Evolutionary conservation across 2,329 filamentous ascomycete genomes (phyloP), one percentile per base, ranked within the genome.

Genomic region (Verticillium nonalfalfae): DNA sequence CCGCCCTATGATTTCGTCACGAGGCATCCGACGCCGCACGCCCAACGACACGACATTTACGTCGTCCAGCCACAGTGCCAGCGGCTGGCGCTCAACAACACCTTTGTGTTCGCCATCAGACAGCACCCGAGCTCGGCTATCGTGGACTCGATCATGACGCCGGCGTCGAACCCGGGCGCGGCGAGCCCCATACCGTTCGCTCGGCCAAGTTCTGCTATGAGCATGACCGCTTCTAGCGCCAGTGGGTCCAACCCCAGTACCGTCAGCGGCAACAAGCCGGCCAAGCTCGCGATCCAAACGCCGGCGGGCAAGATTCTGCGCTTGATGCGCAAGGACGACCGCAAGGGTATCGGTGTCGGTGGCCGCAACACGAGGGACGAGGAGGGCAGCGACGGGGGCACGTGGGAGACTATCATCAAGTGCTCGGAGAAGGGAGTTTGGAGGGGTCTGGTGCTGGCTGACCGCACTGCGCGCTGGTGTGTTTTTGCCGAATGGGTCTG

Each of bases 21-120:
- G 45, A 87, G 95, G 4, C 95, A 99, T 73, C 96, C 96, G 7
- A 99, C 95, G 2, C 95, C 95, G 9, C 95, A 99, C 73, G 95
- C 95, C n/a, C 93, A 97, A 71, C 87, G 94, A 52, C 93, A 99
- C 74, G 95, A 99, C 72, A 88, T 99, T 62, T 99, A 99, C 74
- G 91, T 99, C 65, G 91, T 93, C 55, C 95, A 98, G 72, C 95
- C 96, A 1, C 96, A 99, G 74, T 99, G 95, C 73, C 85, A 89
- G 66, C 86, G 88, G 33, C 81, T 99, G 34, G 93, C 92, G 1
- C 81, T 96, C 61, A 97, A 98, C 79, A 98, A 99, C 73, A 99
- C 95, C 0, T 99, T 97, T 71, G 94, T 99, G 34, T 99, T 99
- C 74, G 90, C 90, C 59, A 90, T 99, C 63, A 90, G 95, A 56